Evolutionary conservation across 2,329 filamentous ascomycete genomes (phyloP).

Genomic region (Ophioceras dolichostomum): DNA sequence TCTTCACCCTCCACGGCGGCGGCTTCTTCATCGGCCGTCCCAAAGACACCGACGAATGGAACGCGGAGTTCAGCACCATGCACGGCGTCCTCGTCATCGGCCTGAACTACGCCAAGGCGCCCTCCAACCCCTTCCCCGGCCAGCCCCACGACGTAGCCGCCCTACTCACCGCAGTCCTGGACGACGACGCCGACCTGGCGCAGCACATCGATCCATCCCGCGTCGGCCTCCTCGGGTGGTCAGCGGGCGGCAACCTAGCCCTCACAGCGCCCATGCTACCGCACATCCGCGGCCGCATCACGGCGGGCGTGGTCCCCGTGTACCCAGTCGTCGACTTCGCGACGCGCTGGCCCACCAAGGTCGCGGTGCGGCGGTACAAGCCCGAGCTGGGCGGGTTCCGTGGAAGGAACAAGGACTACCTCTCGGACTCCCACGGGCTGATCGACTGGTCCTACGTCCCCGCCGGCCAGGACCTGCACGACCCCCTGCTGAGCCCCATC

Average conservation of each 20-base stretch:
- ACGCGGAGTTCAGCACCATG: slow-evolving; percentile 23
- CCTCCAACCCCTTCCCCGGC: slow-evolving; percentile 26
- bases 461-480: slow-evolving; percentile 17
- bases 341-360: slow-evolving; percentile 14
- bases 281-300: slow-evolving; percentile 14
- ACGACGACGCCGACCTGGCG: slow-evolving; percentile 25
- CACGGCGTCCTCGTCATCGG: slow-evolving; percentile 29
- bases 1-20: slow-evolving; percentile 37
- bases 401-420: slow-evolving; percentile 11
- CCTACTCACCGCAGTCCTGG: slow-evolving; percentile 24
- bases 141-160: slow-evolving; percentile 30
- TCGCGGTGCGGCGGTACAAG: slow-evolving; percentile 20
- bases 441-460: slow-evolving; percentile 28
- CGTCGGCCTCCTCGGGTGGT: slow-evolving; percentile 32
- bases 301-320: slow-evolving; percentile 24
- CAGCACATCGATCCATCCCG: slow-evolving; percentile 22
- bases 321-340: slow-evolving; percentile 30
- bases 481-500: slow-evolving; percentile 26
- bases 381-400: slow-evolving; percentile 15
- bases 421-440: slow-evolving; percentile 12
- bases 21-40: slow-evolving; percentile 30
- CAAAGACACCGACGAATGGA: slow-evolving; percentile 30
- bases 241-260: slow-evolving; percentile 34
- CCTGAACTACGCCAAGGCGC: slow-evolving; percentile 35
- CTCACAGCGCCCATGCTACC: slow-evolving; percentile 25